Base-by-base conservation (phyloP, 2,329 filamentous ascomycete genomes). In the Aspergillus calidoustus region DNA sequence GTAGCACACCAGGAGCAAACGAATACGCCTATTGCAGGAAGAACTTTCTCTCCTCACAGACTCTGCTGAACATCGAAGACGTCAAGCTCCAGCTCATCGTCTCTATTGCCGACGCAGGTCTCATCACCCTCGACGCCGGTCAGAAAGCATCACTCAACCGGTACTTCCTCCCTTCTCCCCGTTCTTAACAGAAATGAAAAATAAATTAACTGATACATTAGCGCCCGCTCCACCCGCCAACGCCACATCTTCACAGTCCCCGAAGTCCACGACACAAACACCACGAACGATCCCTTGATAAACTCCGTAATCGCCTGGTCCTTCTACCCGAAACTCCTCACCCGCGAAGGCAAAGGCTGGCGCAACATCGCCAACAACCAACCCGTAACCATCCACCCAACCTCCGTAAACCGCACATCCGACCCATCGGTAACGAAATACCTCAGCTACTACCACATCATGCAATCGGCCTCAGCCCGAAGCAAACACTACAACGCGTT, bases 401-500 rank as follows among this genome's bases (percentile, higher is more conserved):
- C 90, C 0, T 96, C 92, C 1, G 91, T 99, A 67, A 98, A 98
- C 76, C 93, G 93, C 72, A 85, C 83, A 11, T 66, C 73, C 6
- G 76, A 78, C n/a, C 46, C 65, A 1, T 66, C 72, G 46, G 80
- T 92, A 44, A 80, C 93, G 44, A 89, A 88, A 71, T 98, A 92
- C 88, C 81, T 99, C 49, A 95, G 91, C 0, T 99, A 97, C 76
- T 98, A 98, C 79, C 91, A 96, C 75, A 97, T 98, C 66, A 96
- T 98, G 92, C 93, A 97, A 76, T 41, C 34, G 11, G 34, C 34
- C 4, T 41, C 34, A 4, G 90, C 91, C 3, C 93, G 82, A 80
- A 91, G 89, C 84, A 85, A 84, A 81, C 82, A 74, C 70, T 92
- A 94, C 68, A 96, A 97, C 66, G 95, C 95, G 0, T 93, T 97